phyloP scores from a whole-genome alignment of 1,284 basidiomycete species.

The Boletellus sp. region DNA sequence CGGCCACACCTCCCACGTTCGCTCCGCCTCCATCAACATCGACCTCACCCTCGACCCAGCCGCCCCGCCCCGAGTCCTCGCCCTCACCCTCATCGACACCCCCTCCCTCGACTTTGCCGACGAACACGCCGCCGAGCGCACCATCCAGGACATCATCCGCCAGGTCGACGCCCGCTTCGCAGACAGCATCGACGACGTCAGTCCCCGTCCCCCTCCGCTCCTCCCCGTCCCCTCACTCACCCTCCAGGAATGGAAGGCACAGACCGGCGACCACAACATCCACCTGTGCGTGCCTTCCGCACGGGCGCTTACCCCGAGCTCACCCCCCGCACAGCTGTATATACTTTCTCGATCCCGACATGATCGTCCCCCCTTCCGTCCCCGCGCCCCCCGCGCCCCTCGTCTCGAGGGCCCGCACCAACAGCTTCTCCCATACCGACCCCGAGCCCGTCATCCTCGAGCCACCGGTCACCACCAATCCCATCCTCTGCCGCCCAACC shows the following conservation, averaged over 20 bases:
- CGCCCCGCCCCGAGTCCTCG: slow-evolving; percentile 44
- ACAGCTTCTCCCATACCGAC: slow-evolving; percentile 66
- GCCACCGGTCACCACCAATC: slow-evolving; percentile 69
- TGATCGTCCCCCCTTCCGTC: slow-evolving; percentile 63
- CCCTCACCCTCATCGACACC: slow-evolving; percentile 73
- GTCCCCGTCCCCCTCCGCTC: slow-evolving; percentile 32
- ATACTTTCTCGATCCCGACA: slow-evolving; percentile 76
- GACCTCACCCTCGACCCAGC: slow-evolving; percentile 49
- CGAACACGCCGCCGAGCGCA: slow-evolving; percentile 53
- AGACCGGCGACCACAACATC: slow-evolving; percentile 66
- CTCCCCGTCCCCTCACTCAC: slow-evolving; percentile 6
- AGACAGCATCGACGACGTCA: slow-evolving; percentile 67
- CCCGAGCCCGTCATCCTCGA: slow-evolving; percentile 73
- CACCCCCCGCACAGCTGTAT: slow-evolving; percentile 53
- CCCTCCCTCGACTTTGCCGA: slow-evolving; percentile 69
- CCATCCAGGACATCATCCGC: slow-evolving; percentile 58
- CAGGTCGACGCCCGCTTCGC: slow-evolving; percentile 64
- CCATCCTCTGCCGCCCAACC: slow-evolving; percentile 57
- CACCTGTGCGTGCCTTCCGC: slow-evolving; percentile 62
- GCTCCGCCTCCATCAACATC: slow-evolving; percentile 64
- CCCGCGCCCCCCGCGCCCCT: slow-evolving; percentile 58
- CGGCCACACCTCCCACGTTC: slow-evolving; percentile 63
- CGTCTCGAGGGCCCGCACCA: slow-evolving; percentile 59
- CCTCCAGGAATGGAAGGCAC: slow-evolving; percentile 60
- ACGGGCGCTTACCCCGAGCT: slow-evolving; percentile 24